Evolutionary conservation across 306 rosid species (phyloP), one percentile per base, ranked within the genome.

Genomic region (Heteromeles arbutifolia): DNA sequence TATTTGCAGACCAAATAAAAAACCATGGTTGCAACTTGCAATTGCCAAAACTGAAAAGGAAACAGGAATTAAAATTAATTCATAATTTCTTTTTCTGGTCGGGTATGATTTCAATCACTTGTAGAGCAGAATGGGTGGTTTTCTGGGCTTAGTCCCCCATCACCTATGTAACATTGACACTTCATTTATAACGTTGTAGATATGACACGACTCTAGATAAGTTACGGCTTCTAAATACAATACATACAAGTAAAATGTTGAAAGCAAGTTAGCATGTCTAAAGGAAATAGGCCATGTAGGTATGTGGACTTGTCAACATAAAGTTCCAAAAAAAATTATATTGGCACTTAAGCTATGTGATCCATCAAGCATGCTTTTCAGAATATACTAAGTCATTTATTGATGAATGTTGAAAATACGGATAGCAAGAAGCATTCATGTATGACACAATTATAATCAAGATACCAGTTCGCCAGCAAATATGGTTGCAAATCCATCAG

Each of bases 401-500:
- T 52, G 57, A 52, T 15, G 57, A 52, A 52, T 6, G 18, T 7
- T 52, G 57, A 52, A 52, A 52, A 52, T 34, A 18, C 14, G 57
- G 57, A 6, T 52, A 52, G 57, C n/a, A 52, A 52, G n/a, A 3
- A 54, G 61, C n/a, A 64, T 26, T 19, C 29, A 34, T 52, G 37
- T 2, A 37, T 29, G 31, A 68, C 21, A 11, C 9, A 18, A 12
- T 48, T 48, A 43, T 62, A 75, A 25, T 3, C 39, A 65, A 57
- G 12, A 24, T 88, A 94, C 98, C 98, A 94, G 92, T 90, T 92
- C 98, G 52, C 98, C 98, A 56, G 88, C 81, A 85, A 90, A 88
- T 81, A 94, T 69, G 65, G 96, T 90, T 56, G 90, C 88, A 54
- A 91, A 86, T 78, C 88, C 98, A 86, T 94, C 97, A 75, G 98